These are phyloP conservation scores for Pterocarpus macrocarpus DNA, from an alignment of 306 rosid species.

Conservation along the genomic window DNA sequence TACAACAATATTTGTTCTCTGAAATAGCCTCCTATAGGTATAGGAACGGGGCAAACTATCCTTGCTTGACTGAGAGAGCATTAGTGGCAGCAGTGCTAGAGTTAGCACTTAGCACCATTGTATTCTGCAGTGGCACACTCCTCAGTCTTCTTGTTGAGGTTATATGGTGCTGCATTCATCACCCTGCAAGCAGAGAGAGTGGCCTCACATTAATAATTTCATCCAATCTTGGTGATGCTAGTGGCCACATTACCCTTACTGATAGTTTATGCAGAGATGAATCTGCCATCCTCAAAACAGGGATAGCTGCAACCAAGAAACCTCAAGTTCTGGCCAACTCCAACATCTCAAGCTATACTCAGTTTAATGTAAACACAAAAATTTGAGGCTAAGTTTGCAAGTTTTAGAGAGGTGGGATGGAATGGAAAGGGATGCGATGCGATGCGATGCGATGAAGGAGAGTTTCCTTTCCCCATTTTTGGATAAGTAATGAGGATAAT, in stretches of 20 bases:
- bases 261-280: too few relatives aligned
- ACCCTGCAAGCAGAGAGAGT: constrained; percentile 62
- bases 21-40: constrained; percentile 40
- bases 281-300: too few relatives aligned
- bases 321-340: too few relatives aligned
- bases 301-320: too few relatives aligned
- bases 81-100: constrained; percentile 41
- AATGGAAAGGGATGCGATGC: too few relatives aligned
- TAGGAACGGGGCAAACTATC: constrained; percentile 25
- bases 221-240: constrained; percentile 10
- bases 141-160: constrained; percentile 61
- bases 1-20: constrained; percentile 47
- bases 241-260: background rate
- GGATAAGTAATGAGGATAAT: too few relatives aligned
- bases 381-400: too few relatives aligned
- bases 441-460: too few relatives aligned
- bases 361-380: too few relatives aligned
- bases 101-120: constrained; percentile 57
- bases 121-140: constrained; percentile 61
- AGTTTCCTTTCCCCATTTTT: too few relatives aligned
- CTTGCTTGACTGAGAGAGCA: constrained; percentile 46
- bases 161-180: constrained; percentile 81
- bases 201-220: constrained; percentile 29
- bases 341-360: too few relatives aligned
- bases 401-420: too few relatives aligned